These are phyloP conservation scores for Tricholoma saponaceum DNA, from an alignment of 768 basidiomycete genomes.

Conservation along the genomic window DNA sequence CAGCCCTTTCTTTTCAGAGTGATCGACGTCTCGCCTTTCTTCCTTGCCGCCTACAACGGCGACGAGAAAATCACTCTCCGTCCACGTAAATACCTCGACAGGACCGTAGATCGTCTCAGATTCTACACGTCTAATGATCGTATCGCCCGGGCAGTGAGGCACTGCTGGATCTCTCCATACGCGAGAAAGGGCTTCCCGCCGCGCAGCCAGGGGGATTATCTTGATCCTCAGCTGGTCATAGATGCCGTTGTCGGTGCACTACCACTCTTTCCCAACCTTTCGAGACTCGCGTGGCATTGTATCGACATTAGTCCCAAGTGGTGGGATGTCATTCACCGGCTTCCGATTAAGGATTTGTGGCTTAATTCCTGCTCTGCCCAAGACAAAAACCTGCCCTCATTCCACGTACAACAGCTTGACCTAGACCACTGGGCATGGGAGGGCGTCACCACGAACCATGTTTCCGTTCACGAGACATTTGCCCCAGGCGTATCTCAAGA, in stretches of 20 bases:
- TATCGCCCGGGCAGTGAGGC: constrained; percentile 28
- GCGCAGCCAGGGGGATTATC: constrained; percentile 26
- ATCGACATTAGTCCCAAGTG: constrained; percentile 29
- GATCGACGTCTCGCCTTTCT: constrained; percentile 32
- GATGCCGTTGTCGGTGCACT: constrained; percentile 26
- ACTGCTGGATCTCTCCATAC: constrained; percentile 35
- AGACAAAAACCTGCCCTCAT: constrained; percentile 2
- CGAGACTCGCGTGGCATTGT: constrained; percentile 30
- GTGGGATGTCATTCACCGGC: constrained; percentile 25
- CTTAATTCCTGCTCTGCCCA: constrained; percentile 27
- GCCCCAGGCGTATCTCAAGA: constrained; percentile 22
- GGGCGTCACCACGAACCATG: constrained; percentile 27
- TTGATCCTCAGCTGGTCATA: constrained; percentile 28
- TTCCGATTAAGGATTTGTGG: constrained; percentile 27
- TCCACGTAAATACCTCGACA: constrained; percentile 25
- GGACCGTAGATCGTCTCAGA: constrained; percentile 24
- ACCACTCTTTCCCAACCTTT: constrained; percentile 28
- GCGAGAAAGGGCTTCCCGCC: constrained; percentile 23
- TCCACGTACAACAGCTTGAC: constrained; percentile 23
- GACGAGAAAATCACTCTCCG: constrained; percentile 21
- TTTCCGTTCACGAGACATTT: constrained; percentile 30
- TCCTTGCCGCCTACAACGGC: constrained; percentile 26
- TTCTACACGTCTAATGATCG: constrained; percentile 25
- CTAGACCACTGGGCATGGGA: constrained; percentile 37
- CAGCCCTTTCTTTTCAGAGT: constrained; percentile 34